These are phyloP conservation scores for Aechmea fasciata DNA, from an alignment of 176 grass and related monocot species.

Conservation along the genomic window DNA sequence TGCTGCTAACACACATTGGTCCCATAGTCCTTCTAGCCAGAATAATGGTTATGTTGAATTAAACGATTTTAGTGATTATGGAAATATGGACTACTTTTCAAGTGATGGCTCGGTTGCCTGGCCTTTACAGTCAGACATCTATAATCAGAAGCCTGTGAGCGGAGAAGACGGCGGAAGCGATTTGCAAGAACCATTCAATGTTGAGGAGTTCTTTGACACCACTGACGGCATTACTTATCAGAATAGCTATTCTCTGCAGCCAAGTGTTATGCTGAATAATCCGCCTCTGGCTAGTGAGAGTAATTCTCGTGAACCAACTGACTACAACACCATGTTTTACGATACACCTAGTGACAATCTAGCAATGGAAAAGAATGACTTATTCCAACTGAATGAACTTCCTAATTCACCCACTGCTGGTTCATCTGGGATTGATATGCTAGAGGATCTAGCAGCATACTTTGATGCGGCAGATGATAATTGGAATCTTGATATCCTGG, in stretches of 20 bases:
- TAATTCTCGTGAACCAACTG: constrained; percentile 33
- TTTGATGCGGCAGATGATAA: constrained; percentile 70
- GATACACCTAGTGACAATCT: constrained; percentile 48
- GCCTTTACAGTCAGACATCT: constrained; percentile 36
- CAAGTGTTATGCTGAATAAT: constrained; percentile 19
- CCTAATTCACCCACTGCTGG: constrained; percentile 28
- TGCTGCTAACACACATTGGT: constrained; percentile 16
- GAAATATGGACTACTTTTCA: constrained; percentile 23
- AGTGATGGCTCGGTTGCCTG: constrained; percentile 28
- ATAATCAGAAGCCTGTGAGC: constrained; percentile 36
- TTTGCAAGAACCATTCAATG: constrained; percentile 29
- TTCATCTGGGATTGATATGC: constrained; percentile 36
- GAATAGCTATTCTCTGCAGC: constrained; percentile 25
- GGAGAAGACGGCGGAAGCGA: constrained; percentile 6
- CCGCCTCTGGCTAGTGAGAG: constrained; percentile 13
- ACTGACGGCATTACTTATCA: constrained; percentile 25
- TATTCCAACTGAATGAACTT: constrained; percentile 37
- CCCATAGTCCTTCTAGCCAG: constrained; percentile 23
- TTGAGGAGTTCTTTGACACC: constrained; percentile 49
- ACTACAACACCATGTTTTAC: constrained; percentile 41
- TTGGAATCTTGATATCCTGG: constrained; percentile 39
- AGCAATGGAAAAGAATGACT: constrained; percentile 32
- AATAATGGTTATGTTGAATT: constrained; percentile 63
- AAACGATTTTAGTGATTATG: constrained; percentile 56
- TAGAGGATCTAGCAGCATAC: constrained; percentile 47